Conservation (phyloP, 2,329 filamentous ascomycete genomes). For the Botryotinia globosa region DNA sequence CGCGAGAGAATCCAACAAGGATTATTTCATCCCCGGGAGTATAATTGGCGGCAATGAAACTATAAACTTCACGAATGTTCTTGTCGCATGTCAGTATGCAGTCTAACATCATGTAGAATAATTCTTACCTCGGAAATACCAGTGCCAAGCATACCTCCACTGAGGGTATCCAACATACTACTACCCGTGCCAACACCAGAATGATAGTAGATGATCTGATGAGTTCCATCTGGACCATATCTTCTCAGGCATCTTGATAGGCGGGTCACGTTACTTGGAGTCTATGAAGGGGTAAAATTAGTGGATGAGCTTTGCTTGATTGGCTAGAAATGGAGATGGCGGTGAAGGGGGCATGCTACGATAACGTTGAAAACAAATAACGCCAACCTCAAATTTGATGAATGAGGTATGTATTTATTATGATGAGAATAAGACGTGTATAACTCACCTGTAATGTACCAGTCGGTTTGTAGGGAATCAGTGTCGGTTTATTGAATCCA, state of each 20-base stretch:
- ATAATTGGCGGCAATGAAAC: conserved; percentile 44
- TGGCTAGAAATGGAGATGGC: conserved; percentile 11
- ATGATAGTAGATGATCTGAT: conserved; percentile 61
- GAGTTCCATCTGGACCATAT: conserved; percentile 46
- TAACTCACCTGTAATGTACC: conserved; percentile 42
- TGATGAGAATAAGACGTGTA: not conserved
- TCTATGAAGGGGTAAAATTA: conserved; percentile 36
- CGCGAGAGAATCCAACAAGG: conserved; percentile 44
- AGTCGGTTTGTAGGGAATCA: conserved; percentile 56
- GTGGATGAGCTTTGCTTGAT: conserved; percentile 10
- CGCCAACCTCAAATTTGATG: not conserved
- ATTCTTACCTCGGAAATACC: conserved; percentile 44
- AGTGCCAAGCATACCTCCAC: conserved; percentile 54
- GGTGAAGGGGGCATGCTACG: conserved; percentile 11
- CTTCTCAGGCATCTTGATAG: conserved; percentile 57
- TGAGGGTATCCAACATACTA: conserved; percentile 48
- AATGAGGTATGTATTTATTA: not conserved
- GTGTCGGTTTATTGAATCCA: conserved; percentile 34
- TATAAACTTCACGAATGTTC: conserved; percentile 50
- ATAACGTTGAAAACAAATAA: not conserved
- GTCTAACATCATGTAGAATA: not conserved
- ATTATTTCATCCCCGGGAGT: conserved; percentile 44
- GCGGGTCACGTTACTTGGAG: conserved; percentile 59
- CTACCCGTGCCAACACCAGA: conserved; percentile 57
- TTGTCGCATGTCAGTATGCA: conserved; percentile 42